Evolutionary conservation across 169 alveolate species (phyloP).

Genomic region (Cryptosporidium parvum): DNA sequence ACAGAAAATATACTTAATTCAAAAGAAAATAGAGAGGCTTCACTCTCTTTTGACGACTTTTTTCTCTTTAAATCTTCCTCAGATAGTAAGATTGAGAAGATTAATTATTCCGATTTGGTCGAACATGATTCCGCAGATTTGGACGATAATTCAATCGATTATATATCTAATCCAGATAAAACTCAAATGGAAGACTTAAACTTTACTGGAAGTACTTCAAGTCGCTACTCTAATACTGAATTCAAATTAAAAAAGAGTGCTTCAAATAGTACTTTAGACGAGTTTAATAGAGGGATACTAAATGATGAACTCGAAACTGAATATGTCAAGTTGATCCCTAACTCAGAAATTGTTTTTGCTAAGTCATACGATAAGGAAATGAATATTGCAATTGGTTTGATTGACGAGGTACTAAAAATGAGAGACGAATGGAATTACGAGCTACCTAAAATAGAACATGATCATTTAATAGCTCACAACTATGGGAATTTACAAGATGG

Average conservation of each 20-base stretch:
- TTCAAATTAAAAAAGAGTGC: background rate
- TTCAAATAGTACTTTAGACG: slow-evolving; percentile 29
- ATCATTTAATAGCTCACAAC: slow-evolving; percentile 18
- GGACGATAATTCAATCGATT: slow-evolving; percentile 23
- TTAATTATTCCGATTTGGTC: background rate
- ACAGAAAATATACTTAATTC: background rate
- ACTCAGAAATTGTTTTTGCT: slow-evolving; percentile 21
- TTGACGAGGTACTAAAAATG: slow-evolving; percentile 58
- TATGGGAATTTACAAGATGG: slow-evolving; percentile 49
- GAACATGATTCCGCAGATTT: slow-evolving; percentile 9
- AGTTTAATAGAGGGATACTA: background rate
- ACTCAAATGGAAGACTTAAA: background rate
- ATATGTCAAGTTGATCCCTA: slow-evolving; percentile 51
- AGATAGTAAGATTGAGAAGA: background rate
- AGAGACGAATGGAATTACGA: slow-evolving; percentile 69
- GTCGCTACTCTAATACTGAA: background rate
- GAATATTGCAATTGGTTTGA: slow-evolving; percentile 48
- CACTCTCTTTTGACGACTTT: background rate
- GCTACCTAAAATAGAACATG: slow-evolving; percentile 32
- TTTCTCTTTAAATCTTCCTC: background rate
- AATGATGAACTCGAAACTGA: slow-evolving; percentile 42
- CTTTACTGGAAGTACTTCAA: slow-evolving; percentile 13
- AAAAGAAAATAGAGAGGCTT: background rate
- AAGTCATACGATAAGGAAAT: slow-evolving; percentile 48
- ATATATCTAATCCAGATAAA: background rate